A percentile compares a stretch with the other conserved stretches of the same genome.
Conservation (phyloP, 139 green algal genomes). For the Coccomyxa sp. region DNA sequence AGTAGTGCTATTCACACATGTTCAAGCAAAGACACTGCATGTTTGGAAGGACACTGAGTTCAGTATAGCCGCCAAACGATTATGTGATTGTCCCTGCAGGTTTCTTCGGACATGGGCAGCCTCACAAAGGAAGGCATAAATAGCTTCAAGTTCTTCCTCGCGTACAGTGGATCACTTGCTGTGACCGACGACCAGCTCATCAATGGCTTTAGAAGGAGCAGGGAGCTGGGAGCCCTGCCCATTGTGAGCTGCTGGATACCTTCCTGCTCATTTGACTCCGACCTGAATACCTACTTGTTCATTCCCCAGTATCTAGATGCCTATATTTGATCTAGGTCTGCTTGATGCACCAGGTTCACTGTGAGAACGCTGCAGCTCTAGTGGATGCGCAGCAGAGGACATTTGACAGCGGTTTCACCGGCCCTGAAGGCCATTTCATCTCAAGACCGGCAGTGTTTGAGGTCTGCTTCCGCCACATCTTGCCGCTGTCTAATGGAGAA, state of each 20-base stretch:
- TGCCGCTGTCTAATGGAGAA: background rate
- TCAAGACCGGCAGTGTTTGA: slow-evolving; percentile 80
- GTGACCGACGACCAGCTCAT: slow-evolving; percentile 76
- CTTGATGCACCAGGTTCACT: slow-evolving; percentile 60
- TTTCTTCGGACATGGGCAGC: slow-evolving; percentile 70
- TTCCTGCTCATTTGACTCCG: background rate
- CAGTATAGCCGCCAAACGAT: too few relatives aligned
- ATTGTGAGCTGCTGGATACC: slow-evolving; percentile 39
- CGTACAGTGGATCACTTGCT: slow-evolving; percentile 84
- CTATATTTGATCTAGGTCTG: background rate
- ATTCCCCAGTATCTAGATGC: background rate
- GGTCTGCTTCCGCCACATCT: background rate
- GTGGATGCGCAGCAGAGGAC: slow-evolving; percentile 44
- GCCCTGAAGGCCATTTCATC: slow-evolving; percentile 83
- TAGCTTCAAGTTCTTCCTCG: slow-evolving; percentile 98
- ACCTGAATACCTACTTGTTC: background rate
- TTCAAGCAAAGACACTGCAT: too few relatives aligned
- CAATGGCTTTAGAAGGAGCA: slow-evolving; percentile 71
- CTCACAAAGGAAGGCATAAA: slow-evolving; percentile 80
- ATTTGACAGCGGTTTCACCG: slow-evolving; percentile 66
- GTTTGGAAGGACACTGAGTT: too few relatives aligned
- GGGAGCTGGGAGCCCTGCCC: slow-evolving; percentile 80
- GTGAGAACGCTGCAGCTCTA: slow-evolving; percentile 90
- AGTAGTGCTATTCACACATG: too few relatives aligned
- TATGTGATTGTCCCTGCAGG: slow-evolving; percentile 15